Evolutionary conservation across 768 basidiomycete species (phyloP).

Genomic region (Pulveroboletus sp.): DNA sequence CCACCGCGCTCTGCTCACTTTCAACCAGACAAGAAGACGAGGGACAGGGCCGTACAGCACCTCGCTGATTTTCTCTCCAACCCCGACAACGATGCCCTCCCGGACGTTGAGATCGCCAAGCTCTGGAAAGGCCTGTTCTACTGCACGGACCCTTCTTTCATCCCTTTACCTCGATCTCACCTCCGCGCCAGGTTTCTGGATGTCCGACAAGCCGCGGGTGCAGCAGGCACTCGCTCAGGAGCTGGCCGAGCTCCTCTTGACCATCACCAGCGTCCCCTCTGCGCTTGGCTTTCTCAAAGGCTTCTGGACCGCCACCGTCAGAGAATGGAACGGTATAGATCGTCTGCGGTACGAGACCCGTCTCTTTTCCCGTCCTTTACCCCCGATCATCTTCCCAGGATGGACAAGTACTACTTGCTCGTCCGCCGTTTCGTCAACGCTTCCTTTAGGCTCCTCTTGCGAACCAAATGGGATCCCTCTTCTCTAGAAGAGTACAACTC

Average conservation of each 20-base stretch:
- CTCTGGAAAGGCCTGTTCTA: constrained; percentile 99
- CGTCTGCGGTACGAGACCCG: constrained; percentile 62
- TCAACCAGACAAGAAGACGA: constrained; percentile 88
- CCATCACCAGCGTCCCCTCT: constrained; percentile 51
- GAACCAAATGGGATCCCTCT: constrained; percentile 60
- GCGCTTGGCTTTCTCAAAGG: constrained; percentile 78
- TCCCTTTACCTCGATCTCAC: not conserved
- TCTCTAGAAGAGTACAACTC: constrained; percentile 59
- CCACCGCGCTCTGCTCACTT: not conserved
- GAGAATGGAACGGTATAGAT: constrained; percentile 95
- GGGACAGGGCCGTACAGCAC: constrained; percentile 86
- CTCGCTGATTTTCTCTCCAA: constrained; percentile 77
- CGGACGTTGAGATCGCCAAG: constrained; percentile 80
- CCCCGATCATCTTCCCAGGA: constrained; percentile 42
- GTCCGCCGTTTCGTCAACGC: constrained; percentile 85
- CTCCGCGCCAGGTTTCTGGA: constrained; percentile 81
- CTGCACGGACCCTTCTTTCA: constrained; percentile 47
- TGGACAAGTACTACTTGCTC: constrained; percentile 98
- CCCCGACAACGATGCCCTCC: constrained; percentile 50
- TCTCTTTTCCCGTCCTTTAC: not conserved
- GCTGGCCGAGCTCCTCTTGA: constrained; percentile 75
- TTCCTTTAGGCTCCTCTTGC: constrained; percentile 74
- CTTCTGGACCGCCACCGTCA: constrained; percentile 86
- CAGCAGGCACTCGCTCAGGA: constrained; percentile 89
- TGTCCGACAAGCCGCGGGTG: constrained; percentile 97